A percentile compares a stretch with the other conserved stretches of the same genome.
These are phyloP conservation scores for Populus deltoides DNA, from an alignment of 345 rosid species.

Conservation along the genomic window DNA sequence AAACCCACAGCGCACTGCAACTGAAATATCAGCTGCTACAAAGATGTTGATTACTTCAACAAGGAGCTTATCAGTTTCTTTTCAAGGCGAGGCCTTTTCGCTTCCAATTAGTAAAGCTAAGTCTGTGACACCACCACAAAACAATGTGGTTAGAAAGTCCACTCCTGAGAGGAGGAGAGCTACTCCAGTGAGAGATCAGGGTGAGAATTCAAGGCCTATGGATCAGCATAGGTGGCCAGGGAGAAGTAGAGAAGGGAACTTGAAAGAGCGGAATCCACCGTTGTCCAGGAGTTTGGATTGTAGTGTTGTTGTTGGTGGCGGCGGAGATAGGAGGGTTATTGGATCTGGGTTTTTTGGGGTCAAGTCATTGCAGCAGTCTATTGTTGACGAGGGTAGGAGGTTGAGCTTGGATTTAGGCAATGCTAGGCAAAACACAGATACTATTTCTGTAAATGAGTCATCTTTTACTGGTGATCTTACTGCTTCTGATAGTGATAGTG, in stretches of 20 bases:
- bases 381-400: slow-evolving; percentile 52
- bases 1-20: slow-evolving; percentile 35
- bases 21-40: slow-evolving; percentile 56
- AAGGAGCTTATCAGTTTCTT: slow-evolving; percentile 82
- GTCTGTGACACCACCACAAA: slow-evolving; percentile 38
- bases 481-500: slow-evolving; percentile 75
- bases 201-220: slow-evolving; percentile 47
- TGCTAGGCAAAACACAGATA: slow-evolving; percentile 41
- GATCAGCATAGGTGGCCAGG: slow-evolving; percentile 82
- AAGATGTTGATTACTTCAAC: slow-evolving; percentile 85
- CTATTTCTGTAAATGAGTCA: slow-evolving; percentile 46
- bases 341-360: slow-evolving; percentile 66
- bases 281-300: slow-evolving; percentile 62
- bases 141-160: slow-evolving; percentile 43
- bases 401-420: slow-evolving; percentile 54
- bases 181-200: slow-evolving; percentile 47
- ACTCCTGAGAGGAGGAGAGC: slow-evolving; percentile 51
- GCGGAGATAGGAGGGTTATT: slow-evolving; percentile 27
- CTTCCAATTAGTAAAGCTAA: slow-evolving; percentile 83
- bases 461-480: slow-evolving; percentile 48
- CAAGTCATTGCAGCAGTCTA: slow-evolving; percentile 54
- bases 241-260: slow-evolving; percentile 52
- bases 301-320: slow-evolving; percentile 32
- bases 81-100: slow-evolving; percentile 87
- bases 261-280: slow-evolving; percentile 17